A percentile compares a stretch with the other conserved stretches of the same genome.
Evolutionary conservation across 2,329 filamentous ascomycete species (phyloP).

Genomic region (Didymella pinodella): DNA sequence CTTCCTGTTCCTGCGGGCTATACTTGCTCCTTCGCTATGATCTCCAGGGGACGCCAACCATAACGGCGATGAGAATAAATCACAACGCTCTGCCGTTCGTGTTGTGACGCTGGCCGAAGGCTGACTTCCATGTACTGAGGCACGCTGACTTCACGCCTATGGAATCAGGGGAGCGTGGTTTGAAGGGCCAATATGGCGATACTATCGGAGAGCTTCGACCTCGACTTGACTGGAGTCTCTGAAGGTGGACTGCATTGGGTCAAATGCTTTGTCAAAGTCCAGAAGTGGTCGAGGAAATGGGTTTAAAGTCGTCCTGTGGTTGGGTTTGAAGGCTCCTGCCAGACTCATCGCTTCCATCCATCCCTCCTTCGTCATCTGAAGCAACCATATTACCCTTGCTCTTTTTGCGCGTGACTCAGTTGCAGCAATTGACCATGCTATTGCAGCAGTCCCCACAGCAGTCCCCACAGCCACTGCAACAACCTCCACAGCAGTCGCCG

Average conservation of each 20-base stretch:
- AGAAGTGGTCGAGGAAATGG: background rate
- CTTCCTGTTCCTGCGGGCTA: too few species aligned
- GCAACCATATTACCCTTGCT: background rate
- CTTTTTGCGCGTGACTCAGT: background rate
- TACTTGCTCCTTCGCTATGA: too few species aligned
- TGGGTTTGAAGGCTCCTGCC: background rate
- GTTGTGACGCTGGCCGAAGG: too few species aligned
- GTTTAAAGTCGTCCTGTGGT: background rate
- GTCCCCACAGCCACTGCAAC: constrained; percentile 12
- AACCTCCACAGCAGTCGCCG: constrained; percentile 13
- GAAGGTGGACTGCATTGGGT: background rate
- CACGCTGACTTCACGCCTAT: background rate
- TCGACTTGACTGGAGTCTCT: background rate
- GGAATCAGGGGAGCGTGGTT: background rate
- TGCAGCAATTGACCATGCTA: constrained; percentile 8
- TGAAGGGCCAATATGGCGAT: background rate
- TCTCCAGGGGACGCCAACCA: too few species aligned
- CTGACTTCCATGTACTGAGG: background rate
- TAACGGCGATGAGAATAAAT: too few species aligned
- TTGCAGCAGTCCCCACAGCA: constrained; percentile 19
- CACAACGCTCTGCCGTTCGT: too few species aligned
- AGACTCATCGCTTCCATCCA: background rate
- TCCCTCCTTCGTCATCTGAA: too few species aligned
- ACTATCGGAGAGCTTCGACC: background rate
- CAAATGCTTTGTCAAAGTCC: too few species aligned